Evolutionary conservation across 805 yeast species (phyloP).

Genomic region (Pichia thaimueangensis): DNA sequence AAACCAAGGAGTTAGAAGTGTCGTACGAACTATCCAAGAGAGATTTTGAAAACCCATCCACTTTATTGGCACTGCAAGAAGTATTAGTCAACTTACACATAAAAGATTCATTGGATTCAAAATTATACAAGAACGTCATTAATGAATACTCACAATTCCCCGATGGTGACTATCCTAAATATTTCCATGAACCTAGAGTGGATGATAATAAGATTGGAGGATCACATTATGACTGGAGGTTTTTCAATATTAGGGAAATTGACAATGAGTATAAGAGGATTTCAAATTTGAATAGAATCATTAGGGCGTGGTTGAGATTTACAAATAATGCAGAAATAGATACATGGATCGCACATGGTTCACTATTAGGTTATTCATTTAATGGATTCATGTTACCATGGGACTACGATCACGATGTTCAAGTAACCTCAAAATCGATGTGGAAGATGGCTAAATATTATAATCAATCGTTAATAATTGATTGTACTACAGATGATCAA

Average conservation of each 20-base stretch:
- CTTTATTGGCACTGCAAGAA: background rate
- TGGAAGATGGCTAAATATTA: constrained; percentile 36
- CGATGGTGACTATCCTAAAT: constrained; percentile 22
- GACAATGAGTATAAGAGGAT: constrained; percentile 16
- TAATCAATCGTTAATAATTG: constrained; percentile 45
- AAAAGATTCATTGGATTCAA: constrained; percentile 9
- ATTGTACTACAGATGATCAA: constrained; percentile 20
- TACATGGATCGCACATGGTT: constrained; percentile 61
- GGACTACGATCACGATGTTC: constrained; percentile 59
- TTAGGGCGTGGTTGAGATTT: constrained; percentile 48
- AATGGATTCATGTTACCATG: constrained; percentile 51
- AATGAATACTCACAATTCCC: constrained; percentile 1
- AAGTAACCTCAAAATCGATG: constrained; percentile 41
- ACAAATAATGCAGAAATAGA: constrained; percentile 35
- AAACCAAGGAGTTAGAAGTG: background rate
- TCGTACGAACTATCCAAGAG: background rate
- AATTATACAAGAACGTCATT: constrained; percentile 9
- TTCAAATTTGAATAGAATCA: constrained; percentile 38
- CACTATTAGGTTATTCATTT: constrained; percentile 56
- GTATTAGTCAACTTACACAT: background rate
- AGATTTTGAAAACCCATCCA: background rate
- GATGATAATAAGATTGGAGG: constrained; percentile 22
- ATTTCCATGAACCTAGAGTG: constrained; percentile 36
- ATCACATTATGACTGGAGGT: constrained; percentile 42
- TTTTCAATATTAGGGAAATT: constrained; percentile 27